These are phyloP conservation scores for Pueraria montana DNA, from an alignment of 306 rosid species.

Conservation along the genomic window DNA sequence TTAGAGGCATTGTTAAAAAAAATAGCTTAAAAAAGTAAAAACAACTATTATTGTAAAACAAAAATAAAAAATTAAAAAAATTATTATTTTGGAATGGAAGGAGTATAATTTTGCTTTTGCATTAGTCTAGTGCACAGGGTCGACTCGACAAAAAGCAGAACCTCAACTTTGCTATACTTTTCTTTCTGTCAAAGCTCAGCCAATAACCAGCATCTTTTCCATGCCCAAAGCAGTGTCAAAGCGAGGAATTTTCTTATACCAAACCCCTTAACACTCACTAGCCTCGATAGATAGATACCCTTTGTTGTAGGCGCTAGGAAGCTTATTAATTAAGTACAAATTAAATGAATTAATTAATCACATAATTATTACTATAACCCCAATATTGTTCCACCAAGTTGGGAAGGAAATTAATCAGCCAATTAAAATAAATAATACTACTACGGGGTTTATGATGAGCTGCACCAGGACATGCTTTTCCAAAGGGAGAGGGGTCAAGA, in stretches of 20 bases:
- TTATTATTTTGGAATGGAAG: too few relatives aligned
- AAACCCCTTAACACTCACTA: conserved; percentile 30
- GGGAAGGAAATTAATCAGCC: not conserved
- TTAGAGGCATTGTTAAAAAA: too few relatives aligned
- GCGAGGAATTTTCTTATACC: conserved; percentile 47
- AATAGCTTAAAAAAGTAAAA: too few relatives aligned
- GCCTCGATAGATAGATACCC: conserved; percentile 8
- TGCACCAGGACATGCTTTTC: conserved; percentile 42
- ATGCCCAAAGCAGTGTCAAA: conserved; percentile 43
- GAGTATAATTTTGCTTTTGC: not conserved
- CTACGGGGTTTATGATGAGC: conserved; percentile 19
- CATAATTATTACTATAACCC: not conserved
- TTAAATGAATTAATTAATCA: not conserved
- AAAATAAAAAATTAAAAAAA: too few relatives aligned
- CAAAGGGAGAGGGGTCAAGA: conserved; percentile 41
- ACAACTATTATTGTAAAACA: too few relatives aligned
- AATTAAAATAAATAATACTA: not conserved
- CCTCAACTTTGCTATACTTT: not conserved
- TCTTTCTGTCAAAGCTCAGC: conserved; percentile 21
- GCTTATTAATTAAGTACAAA: conserved; percentile 33
- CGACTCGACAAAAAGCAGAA: not conserved
- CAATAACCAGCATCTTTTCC: conserved; percentile 41
- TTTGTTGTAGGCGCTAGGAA: conserved; percentile 35
- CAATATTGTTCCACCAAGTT: not conserved
- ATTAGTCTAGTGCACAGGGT: not conserved